Evolutionary conservation across 805 yeast species (phyloP), one percentile per base, ranked within the genome.

Genomic region (Ogataea pilisensis): DNA sequence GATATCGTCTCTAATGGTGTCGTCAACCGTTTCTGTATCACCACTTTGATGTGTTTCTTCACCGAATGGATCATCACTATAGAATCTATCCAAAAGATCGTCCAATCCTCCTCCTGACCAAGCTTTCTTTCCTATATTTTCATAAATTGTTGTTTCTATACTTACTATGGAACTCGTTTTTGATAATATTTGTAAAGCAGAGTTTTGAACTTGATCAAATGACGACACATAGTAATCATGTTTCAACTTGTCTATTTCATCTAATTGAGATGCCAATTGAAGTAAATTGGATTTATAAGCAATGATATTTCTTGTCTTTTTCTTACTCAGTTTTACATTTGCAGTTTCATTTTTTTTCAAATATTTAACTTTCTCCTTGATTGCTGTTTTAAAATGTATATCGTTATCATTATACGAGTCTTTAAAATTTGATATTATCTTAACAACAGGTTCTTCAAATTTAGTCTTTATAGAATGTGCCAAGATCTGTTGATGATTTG

Each of bases 101-200:
- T 87, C 95, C 26, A 88, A 64, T 0, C 95, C 95, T 21, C 91
- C 93, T 12, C 95, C 95, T 4, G 83, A 73, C 86, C 89, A 82
- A 4, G 95, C 93, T 55, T 88, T 88, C 42, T 78, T 70, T 0
- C 95, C 95, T 18, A 88, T 78, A 21, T 84, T 82, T 53, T 85
- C 95, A 51, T 77, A 79, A 16, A 87, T 78, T 52, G 86, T 93
- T 14, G 88, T 78, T 57, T 88, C 91, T 2, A 93, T 90, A 37
- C 87, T 66, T 2, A 86, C 80, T 5, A 84, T 68, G 1, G 83
- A 71, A 1, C 87, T 82, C 2, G 86, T 71, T 38, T 72, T 69
- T 16, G 64, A 60, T 34, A 84, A 67, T 4, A 85, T 65, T 20
- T 69, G 64, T 20, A 68, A 65, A 30, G 83, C 78, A n/a, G 84